Evolutionary conservation across 2,329 filamentous ascomycete genomes (phyloP), one percentile per base, ranked within the genome.

Genomic region (Dothistroma pini): DNA sequence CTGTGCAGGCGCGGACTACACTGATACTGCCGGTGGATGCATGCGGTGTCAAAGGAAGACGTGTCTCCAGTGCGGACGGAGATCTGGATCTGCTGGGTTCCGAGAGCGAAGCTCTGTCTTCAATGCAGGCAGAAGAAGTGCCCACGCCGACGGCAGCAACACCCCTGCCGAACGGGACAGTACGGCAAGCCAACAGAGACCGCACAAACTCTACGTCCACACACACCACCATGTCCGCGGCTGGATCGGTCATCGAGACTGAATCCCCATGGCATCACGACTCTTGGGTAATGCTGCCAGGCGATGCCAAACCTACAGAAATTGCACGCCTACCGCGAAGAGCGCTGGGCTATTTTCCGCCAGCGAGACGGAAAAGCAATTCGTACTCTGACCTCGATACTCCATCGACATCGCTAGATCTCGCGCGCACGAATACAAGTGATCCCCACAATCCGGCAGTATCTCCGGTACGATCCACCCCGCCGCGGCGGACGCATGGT

Each of bases 311-410:
- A 25, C 88, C 91, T 0, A 87, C 95, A 25, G 90, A 97, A 74
- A 95, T 99, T 66, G 91, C 87, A 16, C 87, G 95, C 32, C 86
- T 97, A 60, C 86, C 91, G 22, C 86, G 90, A 60, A 87, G 88
- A 75, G 84, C 89, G 1, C 82, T 97, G 50, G 93, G 93, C 25
- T 97, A 93, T 76, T 97, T 97, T 71, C 93, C 93, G 2, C 93
- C 93, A 8, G 85, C 92, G 21, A 83, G 92, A 72, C 91, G 93
- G 86, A 95, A 95, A 87, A 95, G 89, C 64, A 83, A 84, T 56
- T 89, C 89, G 2, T 79, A 78, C 63, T 76, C 77, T 12, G 82
- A 86, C 14, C 67, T 86, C 56, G 85, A 87, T 19, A 91, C 88
- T 1, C 89, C 89, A 8, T 84, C 85, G 21, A 81, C 84, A 50